Evolutionary conservation across 148 eudicot species (phyloP).

Genomic region (Talinum fruticosum): DNA sequence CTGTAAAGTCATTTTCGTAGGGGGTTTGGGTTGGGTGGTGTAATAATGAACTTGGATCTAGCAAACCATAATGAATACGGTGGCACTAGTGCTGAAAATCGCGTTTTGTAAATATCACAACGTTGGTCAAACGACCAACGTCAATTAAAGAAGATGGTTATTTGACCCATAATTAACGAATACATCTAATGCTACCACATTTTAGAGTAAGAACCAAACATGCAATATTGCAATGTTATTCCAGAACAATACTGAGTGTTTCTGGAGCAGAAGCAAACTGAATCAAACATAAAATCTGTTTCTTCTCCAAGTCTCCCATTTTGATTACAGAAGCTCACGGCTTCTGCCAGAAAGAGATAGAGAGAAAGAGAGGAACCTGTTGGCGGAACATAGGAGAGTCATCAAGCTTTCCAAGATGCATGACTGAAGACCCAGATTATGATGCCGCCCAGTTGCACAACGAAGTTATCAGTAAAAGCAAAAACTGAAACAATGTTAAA

Average conservation of each 20-base stretch:
- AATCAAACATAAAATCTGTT: background rate
- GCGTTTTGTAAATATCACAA: background rate
- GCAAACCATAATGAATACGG: background rate
- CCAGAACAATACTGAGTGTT: background rate
- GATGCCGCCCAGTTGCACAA: background rate
- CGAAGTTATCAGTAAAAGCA: background rate
- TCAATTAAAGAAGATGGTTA: background rate
- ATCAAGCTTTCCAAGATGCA: slow-evolving; percentile 93
- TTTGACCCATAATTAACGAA: background rate
- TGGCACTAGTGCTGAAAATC: background rate
- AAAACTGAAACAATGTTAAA: background rate
- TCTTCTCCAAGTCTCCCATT: background rate
- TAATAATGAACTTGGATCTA: background rate
- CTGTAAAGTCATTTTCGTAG: background rate
- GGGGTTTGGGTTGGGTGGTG: background rate
- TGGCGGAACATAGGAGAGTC: slow-evolving; percentile 99
- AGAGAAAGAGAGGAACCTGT: slow-evolving; percentile 48
- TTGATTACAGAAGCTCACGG: background rate
- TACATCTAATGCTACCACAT: background rate
- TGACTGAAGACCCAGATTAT: slow-evolving; percentile 30
- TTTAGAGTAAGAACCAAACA: slow-evolving; percentile 1
- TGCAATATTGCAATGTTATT: slow-evolving; percentile 7
- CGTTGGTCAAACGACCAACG: background rate
- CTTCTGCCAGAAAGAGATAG: background rate
- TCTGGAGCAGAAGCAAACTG: background rate